Base-by-base conservation (phyloP, 176 grass and related monocot species). In the Aechmea fasciata region DNA sequence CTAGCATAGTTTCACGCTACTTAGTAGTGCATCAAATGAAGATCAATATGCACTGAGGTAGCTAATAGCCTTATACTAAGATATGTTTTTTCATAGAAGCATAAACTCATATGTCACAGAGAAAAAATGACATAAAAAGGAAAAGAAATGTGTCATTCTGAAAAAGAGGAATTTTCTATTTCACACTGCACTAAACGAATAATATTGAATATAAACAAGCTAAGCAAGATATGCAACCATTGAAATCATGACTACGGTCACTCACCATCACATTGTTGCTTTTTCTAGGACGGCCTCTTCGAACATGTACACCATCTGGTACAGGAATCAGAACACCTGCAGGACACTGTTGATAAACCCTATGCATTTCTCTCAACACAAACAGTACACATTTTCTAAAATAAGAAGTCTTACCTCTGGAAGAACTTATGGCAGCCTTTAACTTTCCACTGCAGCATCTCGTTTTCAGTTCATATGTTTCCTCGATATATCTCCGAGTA, bases 401-500 rank as follows among this genome's bases (percentile, higher is more conserved):
- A 41, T 23, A 41, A 66, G 49, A 41, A 18, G 14, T 48, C 15
- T 54, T 54, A 54, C 63, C 63, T 47, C 63, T 54, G 50, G 48
- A 33, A 41, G 18, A 22, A 66, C 14, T 66, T 13, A 33, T 15
- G 9, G 49, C 13, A 11, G 22, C 19, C 14, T 70, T 52, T 15
- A 23, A 19, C 5, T 13, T 75, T 47, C 50, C 73, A 66, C 22
- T 66, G 50, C 63, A 66, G 63, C 73, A 26, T 52, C 49, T 75
- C 49, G 63, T 66, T 75, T 53, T 66, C 63, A 53, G 48, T 52
- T 75, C 63, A 28, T 48, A 66, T 53, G 63, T 66, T 75, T 75
- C 73, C 49, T 75, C 63, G 66, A 66, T 75, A 75, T 66, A 66
- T 54, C 73, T 66, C 25, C 49, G 63, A 52, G 63, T 66, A 66